phyloP scores from a whole-genome alignment of 352 stramenopile genomes.

The Phytopythium chamaehyphon region DNA sequence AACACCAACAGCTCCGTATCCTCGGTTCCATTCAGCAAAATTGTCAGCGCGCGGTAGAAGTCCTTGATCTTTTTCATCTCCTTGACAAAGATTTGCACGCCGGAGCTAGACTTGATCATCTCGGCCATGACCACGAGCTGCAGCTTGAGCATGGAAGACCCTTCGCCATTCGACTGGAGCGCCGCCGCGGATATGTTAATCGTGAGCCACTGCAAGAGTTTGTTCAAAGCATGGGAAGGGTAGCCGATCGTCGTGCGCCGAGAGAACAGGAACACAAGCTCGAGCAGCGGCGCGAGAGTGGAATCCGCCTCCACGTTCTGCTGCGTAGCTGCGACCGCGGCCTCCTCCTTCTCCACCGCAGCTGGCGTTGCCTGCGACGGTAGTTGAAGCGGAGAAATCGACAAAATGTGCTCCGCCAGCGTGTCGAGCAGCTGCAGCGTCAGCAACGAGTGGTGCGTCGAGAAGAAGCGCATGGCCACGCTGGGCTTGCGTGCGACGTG shows the following conservation, averaged over 20 bases:
- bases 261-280: constrained; percentile 56
- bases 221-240: constrained; percentile 61
- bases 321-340: constrained; percentile 4
- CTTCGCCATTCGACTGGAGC: constrained; percentile 42
- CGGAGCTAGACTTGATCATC: constrained; percentile 65
- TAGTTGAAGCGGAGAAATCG: constrained; percentile 9
- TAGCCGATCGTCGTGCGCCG: constrained; percentile 57
- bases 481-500: constrained; percentile 35
- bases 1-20: constrained; percentile 71
- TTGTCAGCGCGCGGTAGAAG: constrained; percentile 76
- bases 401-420: constrained; percentile 47
- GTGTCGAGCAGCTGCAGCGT: constrained; percentile 56
- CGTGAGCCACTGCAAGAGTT: constrained; percentile 65
- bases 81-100: constrained; percentile 71
- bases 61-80: constrained; percentile 80
- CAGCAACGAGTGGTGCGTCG: constrained; percentile 34
- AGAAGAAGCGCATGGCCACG: constrained; percentile 36
- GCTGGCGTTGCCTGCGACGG: neutral
- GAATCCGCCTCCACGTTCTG: constrained; percentile 5
- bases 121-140: constrained; percentile 65
- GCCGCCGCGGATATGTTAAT: constrained; percentile 35
- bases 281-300: constrained; percentile 36
- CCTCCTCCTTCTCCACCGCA: neutral
- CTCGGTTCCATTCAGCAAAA: constrained; percentile 77
- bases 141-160: constrained; percentile 38